Conservation (phyloP, 2,329 filamentous ascomycete species). For the Botrytis medusae region DNA sequence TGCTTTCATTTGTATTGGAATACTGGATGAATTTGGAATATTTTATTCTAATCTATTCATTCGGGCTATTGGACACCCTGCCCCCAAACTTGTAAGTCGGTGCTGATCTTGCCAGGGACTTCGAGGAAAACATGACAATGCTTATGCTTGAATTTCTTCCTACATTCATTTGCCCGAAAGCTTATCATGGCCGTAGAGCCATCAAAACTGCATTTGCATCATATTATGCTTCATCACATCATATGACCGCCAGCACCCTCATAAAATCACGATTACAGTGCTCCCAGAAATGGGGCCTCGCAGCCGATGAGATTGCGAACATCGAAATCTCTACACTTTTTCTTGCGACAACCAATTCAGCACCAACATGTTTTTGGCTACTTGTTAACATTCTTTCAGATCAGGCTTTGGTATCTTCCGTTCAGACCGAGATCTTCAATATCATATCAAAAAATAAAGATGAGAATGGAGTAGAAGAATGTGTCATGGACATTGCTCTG, state of each 20-base stretch:
- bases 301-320: conserved; percentile 38
- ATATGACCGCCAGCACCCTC: conserved; percentile 36
- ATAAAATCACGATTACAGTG: conserved; percentile 38
- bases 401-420: conserved; percentile 35
- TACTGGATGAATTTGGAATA: background rate
- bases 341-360: conserved; percentile 42
- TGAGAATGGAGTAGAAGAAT: conserved; percentile 21
- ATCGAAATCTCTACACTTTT: conserved; percentile 41
- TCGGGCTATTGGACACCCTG: background rate
- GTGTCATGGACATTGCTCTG: conserved; percentile 28
- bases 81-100: background rate
- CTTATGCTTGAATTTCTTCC: conserved; percentile 41
- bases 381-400: conserved; percentile 40
- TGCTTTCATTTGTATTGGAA: background rate
- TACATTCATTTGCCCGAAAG: conserved; percentile 39
- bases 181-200: conserved; percentile 42
- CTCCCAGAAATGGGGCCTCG: conserved; percentile 39
- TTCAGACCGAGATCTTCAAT: conserved; percentile 40
- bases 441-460: conserved; percentile 20
- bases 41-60: background rate
- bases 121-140: conserved; percentile 37
- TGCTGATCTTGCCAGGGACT: conserved; percentile 32
- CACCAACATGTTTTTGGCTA: conserved; percentile 45
- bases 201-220: conserved; percentile 40
- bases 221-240: conserved; percentile 37